phyloP scores from a whole-genome alignment of 2,329 filamentous ascomycete genomes.

The Macrophomina phaseolina region DNA sequence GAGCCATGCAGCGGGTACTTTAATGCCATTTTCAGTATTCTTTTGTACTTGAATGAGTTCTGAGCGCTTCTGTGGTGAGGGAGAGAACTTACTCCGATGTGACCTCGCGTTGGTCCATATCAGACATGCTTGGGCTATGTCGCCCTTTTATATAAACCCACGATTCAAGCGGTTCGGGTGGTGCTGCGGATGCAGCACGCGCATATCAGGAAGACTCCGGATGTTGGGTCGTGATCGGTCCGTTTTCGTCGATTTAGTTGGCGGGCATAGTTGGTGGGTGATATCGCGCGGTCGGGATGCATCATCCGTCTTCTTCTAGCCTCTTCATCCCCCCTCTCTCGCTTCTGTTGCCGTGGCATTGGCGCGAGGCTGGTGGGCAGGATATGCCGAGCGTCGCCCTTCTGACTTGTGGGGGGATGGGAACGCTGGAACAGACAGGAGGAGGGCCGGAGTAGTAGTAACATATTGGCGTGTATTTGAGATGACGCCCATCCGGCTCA shows the following conservation, averaged over 20 bases:
- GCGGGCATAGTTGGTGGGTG: background rate
- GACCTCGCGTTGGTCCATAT: too few species aligned
- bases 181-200: background rate
- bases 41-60: background rate
- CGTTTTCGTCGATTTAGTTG: background rate
- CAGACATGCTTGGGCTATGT: too few species aligned
- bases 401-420: too few species aligned
- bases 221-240: background rate
- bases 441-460: too few species aligned
- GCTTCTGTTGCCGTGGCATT: background rate
- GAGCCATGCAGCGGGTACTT: background rate
- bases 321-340: background rate
- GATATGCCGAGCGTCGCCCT: too few species aligned
- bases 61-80: background rate
- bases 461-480: too few species aligned
- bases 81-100: too few species aligned
- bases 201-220: background rate
- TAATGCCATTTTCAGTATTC: constrained; percentile 19
- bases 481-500: too few species aligned
- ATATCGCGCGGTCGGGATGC: background rate
- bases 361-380: too few species aligned
- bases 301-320: background rate
- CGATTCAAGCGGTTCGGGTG: background rate
- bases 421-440: too few species aligned
- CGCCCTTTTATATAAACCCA: background rate